Evolutionary conservation across 1,284 basidiomycete genomes (phyloP), one percentile per base, ranked within the genome.

Genomic region (Cryptococcus sp.): DNA sequence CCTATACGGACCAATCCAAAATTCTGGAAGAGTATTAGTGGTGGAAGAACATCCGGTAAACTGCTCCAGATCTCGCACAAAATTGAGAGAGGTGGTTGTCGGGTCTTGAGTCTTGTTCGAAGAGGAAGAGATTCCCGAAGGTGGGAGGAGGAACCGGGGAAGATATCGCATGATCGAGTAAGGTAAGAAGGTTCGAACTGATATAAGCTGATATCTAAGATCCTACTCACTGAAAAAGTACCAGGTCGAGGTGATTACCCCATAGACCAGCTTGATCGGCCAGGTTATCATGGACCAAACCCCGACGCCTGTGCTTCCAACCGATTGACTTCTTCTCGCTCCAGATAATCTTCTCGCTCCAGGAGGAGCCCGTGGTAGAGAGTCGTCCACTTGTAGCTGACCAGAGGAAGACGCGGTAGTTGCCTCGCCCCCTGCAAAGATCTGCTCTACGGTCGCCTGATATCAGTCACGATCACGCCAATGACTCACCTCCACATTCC

Each of bases 1-100:
- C 60, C 94, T 89, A 70, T 98, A 97, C n/a, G 84, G 81, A 0
- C 87, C 87, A 4, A 87, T 72, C 51, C 82, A 85, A 77, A 96
- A 93, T 58, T 90, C 87, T 0, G 90, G 90, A 0, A 93, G 77
- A 10, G 65, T 65, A 4, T 65, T 67, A 0, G 58, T 49, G 0
- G 62, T 36, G 0, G 63, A 52, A 0, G 72, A 69, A 14, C 57
- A 60, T 38, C 67, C 60, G 1, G 73, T 74, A 30, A 69, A 61
- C 1, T 55, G 50, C 55, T 75, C 72, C 46, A 77, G 62, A 11
- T 72, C 71, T 15, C 66, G 65, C 33, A 77, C 62, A 51, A 73
- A 71, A 30, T 61, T 56, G 1, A 67, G 61, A 4, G 67, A 58
- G 7, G 62, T 64, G 4, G 68, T 62, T 2, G 65, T 67, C 13